Evolutionary conservation across 176 grass and related monocot species (phyloP).

Genomic region (Aechmea fasciata): DNA sequence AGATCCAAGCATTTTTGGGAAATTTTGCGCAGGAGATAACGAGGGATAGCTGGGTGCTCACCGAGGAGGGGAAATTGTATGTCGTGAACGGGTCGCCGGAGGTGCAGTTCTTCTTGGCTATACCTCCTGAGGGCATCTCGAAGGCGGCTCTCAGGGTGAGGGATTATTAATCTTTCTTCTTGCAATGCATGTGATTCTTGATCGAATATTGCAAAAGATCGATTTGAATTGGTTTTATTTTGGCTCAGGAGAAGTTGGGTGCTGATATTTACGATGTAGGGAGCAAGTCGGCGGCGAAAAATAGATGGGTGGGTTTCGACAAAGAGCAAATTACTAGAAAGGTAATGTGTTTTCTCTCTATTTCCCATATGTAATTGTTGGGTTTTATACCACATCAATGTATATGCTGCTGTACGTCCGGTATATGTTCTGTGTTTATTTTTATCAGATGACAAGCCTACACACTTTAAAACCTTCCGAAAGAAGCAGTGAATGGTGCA

Average conservation of each 20-base stretch:
- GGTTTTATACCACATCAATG: too few species aligned
- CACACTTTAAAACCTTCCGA: too few species aligned
- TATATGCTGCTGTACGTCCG: too few species aligned
- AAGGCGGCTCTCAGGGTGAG: constrained; percentile 51
- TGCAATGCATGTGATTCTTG: neutral
- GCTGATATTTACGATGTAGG: constrained; percentile 37
- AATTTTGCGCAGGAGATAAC: constrained; percentile 45
- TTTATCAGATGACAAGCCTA: too few species aligned
- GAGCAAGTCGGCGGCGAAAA: constrained; percentile 44
- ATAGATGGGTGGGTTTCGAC: constrained; percentile 59
- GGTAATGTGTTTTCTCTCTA: constrained; percentile 17
- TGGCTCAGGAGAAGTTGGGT: constrained; percentile 45
- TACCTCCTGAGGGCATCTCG: constrained; percentile 55
- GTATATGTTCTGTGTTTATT: too few species aligned
- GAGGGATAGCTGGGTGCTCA: constrained; percentile 58
- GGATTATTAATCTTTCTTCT: constrained; percentile 6
- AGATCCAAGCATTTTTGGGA: neutral
- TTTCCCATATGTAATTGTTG: too few species aligned
- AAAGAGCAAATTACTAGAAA: constrained; percentile 43
- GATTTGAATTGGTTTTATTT: constrained; percentile 5
- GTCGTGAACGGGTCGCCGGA: constrained; percentile 55
- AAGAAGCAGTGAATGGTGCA: too few species aligned
- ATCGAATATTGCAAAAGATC: neutral
- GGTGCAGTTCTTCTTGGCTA: constrained; percentile 42
- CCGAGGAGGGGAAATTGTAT: constrained; percentile 71